Conservation (phyloP, 2,329 filamentous ascomycete genomes). For the Penicillium sp. region DNA sequence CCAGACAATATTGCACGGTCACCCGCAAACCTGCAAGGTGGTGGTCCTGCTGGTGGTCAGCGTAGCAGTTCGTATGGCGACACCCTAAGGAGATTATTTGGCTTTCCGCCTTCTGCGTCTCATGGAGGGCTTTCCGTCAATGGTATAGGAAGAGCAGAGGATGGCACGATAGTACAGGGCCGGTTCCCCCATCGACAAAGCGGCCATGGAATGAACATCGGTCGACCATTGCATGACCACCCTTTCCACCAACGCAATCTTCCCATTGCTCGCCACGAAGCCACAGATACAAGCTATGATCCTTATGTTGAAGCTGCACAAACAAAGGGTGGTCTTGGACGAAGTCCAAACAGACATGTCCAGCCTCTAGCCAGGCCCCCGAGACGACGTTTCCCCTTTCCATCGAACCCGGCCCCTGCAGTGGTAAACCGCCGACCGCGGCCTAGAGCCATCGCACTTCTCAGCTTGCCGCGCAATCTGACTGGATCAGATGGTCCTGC, state of each 20-base stretch:
- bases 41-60: neutral
- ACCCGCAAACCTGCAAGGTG: neutral
- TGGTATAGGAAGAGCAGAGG: conserved; percentile 38
- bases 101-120: conserved; percentile 20
- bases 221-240: conserved; percentile 32
- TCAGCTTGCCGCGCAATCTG: neutral
- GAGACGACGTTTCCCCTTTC: neutral
- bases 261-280: conserved; percentile 20
- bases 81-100: conserved; percentile 32
- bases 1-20: conserved; percentile 8
- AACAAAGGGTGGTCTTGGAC: neutral
- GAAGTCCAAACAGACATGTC: neutral
- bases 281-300: neutral
- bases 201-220: conserved; percentile 39
- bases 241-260: conserved; percentile 35
- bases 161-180: conserved; percentile 43
- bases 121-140: conserved; percentile 18
- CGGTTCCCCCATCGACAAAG: conserved; percentile 42
- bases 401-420: neutral
- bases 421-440: neutral
- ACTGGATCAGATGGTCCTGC: neutral
- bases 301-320: neutral
- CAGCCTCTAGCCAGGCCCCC: neutral
- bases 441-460: conserved; percentile 1
- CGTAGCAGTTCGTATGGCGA: conserved; percentile 24